Evolutionary conservation across 768 basidiomycete genomes (phyloP), one percentile per base, ranked within the genome.

Genomic region (Calvatia gigantea): DNA sequence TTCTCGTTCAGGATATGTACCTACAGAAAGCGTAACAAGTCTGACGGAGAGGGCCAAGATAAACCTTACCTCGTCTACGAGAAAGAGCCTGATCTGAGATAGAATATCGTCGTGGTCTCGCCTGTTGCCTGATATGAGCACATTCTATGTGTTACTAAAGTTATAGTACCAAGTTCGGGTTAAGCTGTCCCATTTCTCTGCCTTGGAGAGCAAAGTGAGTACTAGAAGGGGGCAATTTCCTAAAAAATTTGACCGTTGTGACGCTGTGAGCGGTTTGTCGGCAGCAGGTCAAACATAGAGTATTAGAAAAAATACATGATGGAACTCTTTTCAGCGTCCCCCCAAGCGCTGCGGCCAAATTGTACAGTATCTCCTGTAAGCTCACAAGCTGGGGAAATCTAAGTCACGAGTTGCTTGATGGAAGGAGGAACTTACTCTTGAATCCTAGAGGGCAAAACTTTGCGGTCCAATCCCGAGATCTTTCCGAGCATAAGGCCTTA

Each of bases 131-230:
- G 11, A 23, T 11, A 21, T 21, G 25, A 17, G 41, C 3, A 0
- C 19, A 19, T 42, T 11, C 9, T 9, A 7, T 21, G 11, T 25
- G 11, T 11, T 12, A 11, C 7, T 3, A 21, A 42, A 2, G 25
- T 8, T 42, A 42, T 21, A 42, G n/a, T 58, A 90, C 92, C 89
- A 95, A 62, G 85, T 89, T 41, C 96, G 78, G 5, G 95, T 98
- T 54, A 99, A 70, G 46, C 91, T 89, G 62, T 98, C 96, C 89
- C 93, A 95, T 70, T 99, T 99, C 71, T 99, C 96, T 2, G 90
- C 91, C 89, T 94, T 61, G 11, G 39, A 28, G 14, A 32, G 19
- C 46, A 17, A 33, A 58, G 51, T 50, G 51, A 19, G 37, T 8
- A 8, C 31, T 19, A 4, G 19, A 17, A 32, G 42, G 27, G 33